Evolutionary conservation across 495 filamentous ascomycete genomes (phyloP).

Genomic region (Hypoxylon trugodes): DNA sequence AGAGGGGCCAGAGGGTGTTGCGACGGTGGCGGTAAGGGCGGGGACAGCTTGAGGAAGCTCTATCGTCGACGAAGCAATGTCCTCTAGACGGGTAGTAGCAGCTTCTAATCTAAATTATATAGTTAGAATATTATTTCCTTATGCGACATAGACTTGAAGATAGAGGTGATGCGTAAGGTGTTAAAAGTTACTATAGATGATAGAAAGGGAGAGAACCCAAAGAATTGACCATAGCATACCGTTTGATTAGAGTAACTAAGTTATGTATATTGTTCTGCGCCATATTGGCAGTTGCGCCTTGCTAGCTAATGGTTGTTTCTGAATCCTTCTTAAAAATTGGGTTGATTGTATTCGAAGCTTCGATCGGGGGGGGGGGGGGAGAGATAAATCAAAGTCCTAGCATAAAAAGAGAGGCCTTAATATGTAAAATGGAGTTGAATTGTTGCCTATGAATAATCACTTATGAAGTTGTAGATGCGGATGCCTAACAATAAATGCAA

Average conservation of each 20-base stretch:
- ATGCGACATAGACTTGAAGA: not conserved
- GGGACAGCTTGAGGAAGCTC: conserved; percentile 61
- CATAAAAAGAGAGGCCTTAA: conserved; percentile 1
- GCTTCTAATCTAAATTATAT: conserved; percentile 85
- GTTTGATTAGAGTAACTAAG: conserved; percentile 95
- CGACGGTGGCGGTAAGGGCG: conserved; percentile 47
- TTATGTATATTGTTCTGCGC: conserved; percentile 86
- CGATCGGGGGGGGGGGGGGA: conserved; percentile 18
- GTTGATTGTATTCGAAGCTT: conserved; percentile 18
- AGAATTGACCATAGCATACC: conserved; percentile 63
- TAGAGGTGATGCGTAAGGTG: not conserved
- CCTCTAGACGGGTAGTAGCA: conserved; percentile 93
- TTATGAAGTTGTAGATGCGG: conserved; percentile 27
- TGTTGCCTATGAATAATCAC: not conserved
- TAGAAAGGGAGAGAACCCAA: not conserved
- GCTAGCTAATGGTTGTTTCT: not conserved
- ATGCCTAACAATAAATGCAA: conserved; percentile 23
- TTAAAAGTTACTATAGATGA: not conserved
- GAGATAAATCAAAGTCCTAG: not conserved
- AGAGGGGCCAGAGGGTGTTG: conserved; percentile 42
- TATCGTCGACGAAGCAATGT: conserved; percentile 82
- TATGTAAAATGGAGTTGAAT: conserved; percentile 1
- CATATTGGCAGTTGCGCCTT: conserved; percentile 49
- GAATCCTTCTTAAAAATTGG: conserved; percentile 1
- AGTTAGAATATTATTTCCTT: conserved; percentile 33